Percentiles rank a stretch among this genome's conserved stretches.
Conservation (phyloP, 2,329 filamentous ascomycete genomes). For the Pseudocercospora cruenta region DNA sequence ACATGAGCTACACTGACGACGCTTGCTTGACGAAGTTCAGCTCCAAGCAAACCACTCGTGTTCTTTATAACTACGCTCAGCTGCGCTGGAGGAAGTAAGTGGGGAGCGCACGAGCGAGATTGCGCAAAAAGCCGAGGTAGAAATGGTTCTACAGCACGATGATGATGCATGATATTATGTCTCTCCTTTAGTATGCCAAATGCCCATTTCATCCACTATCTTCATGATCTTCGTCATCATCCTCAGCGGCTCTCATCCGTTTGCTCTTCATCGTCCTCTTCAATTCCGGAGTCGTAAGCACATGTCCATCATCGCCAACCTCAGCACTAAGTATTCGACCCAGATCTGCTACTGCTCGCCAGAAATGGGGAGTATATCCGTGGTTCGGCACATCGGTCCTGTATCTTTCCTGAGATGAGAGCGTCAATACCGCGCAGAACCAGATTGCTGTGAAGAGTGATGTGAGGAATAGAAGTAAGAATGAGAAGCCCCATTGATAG, state of each 20-base stretch:
- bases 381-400: neutral
- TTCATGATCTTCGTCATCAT: neutral
- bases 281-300: neutral
- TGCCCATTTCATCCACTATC: neutral
- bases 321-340: neutral
- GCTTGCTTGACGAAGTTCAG: too few species aligned
- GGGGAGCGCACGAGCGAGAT: too few species aligned
- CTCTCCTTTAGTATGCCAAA: too few species aligned
- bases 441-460: neutral
- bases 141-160: too few species aligned
- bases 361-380: neutral
- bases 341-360: neutral
- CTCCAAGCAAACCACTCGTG: too few species aligned
- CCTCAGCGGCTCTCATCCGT: neutral
- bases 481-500: conserved; percentile 7
- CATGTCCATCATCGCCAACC: neutral
- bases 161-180: too few species aligned
- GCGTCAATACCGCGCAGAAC: neutral
- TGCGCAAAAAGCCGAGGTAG: too few species aligned
- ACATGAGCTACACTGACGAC: too few species aligned
- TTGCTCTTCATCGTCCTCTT: neutral
- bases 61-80: too few species aligned
- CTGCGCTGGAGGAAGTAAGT: too few species aligned
- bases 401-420: neutral
- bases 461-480: neutral